A percentile compares a stretch with the other conserved stretches of the same genome.
These are phyloP conservation scores for Rhytidiadelphus loreus DNA, from an alignment of 225 moss, liverwort and hornwort species.

Conservation along the genomic window DNA sequence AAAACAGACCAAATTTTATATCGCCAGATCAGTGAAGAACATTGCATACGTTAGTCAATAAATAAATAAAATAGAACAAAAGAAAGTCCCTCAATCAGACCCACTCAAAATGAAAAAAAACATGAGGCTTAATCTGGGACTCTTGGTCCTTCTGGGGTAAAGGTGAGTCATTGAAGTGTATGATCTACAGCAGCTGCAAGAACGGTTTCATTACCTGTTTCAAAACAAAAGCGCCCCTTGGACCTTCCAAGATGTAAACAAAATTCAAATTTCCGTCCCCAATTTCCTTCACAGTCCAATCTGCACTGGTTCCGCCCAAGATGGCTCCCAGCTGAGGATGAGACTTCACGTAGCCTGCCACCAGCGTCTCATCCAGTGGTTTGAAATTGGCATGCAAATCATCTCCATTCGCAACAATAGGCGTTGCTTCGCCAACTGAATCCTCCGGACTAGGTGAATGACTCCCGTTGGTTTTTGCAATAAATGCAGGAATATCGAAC, in stretches of 20 bases:
- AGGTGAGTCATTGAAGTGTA: not conserved
- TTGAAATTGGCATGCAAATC: slow-evolving; percentile 21
- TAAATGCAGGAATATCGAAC: slow-evolving; percentile 45
- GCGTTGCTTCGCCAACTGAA: not conserved
- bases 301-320: slow-evolving; percentile 48
- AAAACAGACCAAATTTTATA: not conserved
- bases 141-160: not conserved
- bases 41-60: not conserved
- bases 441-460: not conserved
- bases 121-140: not conserved
- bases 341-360: slow-evolving; percentile 43
- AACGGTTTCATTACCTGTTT: slow-evolving; percentile 36
- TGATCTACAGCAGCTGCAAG: not conserved
- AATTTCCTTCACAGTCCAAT: slow-evolving; percentile 81
- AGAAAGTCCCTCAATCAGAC: not conserved
- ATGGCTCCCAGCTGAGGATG: slow-evolving; percentile 34
- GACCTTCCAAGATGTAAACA: slow-evolving; percentile 72
- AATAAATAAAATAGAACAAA: not conserved
- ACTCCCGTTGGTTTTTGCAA: slow-evolving; percentile 9
- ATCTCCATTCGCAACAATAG: not conserved
- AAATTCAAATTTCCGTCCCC: slow-evolving; percentile 92
- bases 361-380: slow-evolving; percentile 53
- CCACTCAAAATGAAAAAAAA: not conserved
- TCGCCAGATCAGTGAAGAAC: not conserved
- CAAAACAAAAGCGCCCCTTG: slow-evolving; percentile 64